These are phyloP conservation scores for Globisporangium paroecandrum DNA, from an alignment of 352 stramenopile species.

Conservation along the genomic window DNA sequence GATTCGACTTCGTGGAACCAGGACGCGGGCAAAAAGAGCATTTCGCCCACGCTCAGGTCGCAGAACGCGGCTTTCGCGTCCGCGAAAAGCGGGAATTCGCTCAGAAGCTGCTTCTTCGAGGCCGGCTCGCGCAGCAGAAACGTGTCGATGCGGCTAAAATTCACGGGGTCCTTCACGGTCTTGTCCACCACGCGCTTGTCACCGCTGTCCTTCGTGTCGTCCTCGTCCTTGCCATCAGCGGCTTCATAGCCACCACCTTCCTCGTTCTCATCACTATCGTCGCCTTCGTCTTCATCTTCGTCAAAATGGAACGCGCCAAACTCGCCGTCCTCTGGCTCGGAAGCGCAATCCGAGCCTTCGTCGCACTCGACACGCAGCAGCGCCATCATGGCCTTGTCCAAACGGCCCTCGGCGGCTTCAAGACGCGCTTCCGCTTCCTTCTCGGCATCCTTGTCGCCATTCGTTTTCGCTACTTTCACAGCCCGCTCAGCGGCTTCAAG, in stretches of 20 bases:
- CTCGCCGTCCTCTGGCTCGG: conserved; percentile 39
- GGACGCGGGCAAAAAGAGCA: conserved; percentile 95
- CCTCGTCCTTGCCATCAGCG: conserved; percentile 37
- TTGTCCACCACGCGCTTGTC: conserved; percentile 32
- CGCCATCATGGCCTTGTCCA: conserved; percentile 75
- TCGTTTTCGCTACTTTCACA: conserved; percentile 18
- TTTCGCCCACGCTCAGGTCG: conserved; percentile 89
- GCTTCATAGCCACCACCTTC: conserved; percentile 63
- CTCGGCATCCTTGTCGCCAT: conserved; percentile 42
- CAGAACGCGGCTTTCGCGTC: conserved; percentile 60
- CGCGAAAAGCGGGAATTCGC: conserved; percentile 57
- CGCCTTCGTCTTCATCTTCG: conserved; percentile 56
- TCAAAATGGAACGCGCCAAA: conserved; percentile 45
- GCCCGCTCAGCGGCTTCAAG: conserved; percentile 55
- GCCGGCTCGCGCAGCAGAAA: conserved; percentile 32
- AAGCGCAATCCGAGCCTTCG: conserved; percentile 32
- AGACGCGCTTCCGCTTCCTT: conserved; percentile 45
- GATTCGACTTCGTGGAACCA: conserved; percentile 98
- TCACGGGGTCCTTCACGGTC: conserved; percentile 65
- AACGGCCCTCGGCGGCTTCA: conserved; percentile 45
- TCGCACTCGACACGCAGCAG: conserved; percentile 59
- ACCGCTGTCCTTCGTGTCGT: conserved; percentile 14
- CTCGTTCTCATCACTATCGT: conserved; percentile 52
- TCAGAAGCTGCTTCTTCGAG: conserved; percentile 28
- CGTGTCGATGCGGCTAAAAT: conserved; percentile 75